A percentile compares a stretch with the other conserved stretches of the same genome.
phyloP scores from a whole-genome alignment of 2,329 filamentous ascomycete species.

The Alternaria ventricosa region DNA sequence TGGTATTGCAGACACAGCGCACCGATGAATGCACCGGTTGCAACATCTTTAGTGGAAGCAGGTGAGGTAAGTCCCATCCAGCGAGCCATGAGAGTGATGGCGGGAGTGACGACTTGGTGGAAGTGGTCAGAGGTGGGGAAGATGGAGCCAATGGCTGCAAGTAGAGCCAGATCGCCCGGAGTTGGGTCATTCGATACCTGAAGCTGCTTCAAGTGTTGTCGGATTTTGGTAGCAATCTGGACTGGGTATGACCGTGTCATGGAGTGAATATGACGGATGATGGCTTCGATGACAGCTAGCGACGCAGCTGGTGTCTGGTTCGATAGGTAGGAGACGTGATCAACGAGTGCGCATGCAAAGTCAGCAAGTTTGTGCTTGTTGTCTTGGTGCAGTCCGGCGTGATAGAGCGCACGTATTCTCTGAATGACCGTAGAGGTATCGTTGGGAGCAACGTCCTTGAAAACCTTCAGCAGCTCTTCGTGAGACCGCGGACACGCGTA shows the following conservation, averaged over 20 bases:
- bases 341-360: constrained; percentile 71
- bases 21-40: constrained; percentile 77
- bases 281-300: constrained; percentile 74
- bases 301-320: constrained; percentile 60
- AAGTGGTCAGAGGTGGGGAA: constrained; percentile 98
- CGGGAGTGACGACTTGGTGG: constrained; percentile 90
- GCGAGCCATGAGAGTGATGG: constrained; percentile 81
- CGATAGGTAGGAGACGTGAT: constrained; percentile 67
- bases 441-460: constrained; percentile 65
- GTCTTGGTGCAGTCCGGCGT: constrained; percentile 80
- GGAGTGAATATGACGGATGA: constrained; percentile 91
- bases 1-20: constrained; percentile 85
- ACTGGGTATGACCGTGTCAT: constrained; percentile 84
- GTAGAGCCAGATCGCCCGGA: constrained; percentile 78
- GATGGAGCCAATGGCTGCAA: constrained; percentile 82
- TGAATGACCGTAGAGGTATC: constrained; percentile 82
- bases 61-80: constrained; percentile 82
- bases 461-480: constrained; percentile 71
- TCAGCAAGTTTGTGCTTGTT: constrained; percentile 84
- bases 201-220: constrained; percentile 69
- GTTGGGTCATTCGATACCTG: constrained; percentile 61
- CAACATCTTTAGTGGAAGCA: constrained; percentile 68
- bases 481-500: constrained; percentile 85
- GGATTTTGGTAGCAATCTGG: constrained; percentile 78
- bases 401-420: constrained; percentile 88